Base-by-base conservation (phyloP, 2,329 filamentous ascomycete genomes). In the Curvularia spicifera region DNA sequence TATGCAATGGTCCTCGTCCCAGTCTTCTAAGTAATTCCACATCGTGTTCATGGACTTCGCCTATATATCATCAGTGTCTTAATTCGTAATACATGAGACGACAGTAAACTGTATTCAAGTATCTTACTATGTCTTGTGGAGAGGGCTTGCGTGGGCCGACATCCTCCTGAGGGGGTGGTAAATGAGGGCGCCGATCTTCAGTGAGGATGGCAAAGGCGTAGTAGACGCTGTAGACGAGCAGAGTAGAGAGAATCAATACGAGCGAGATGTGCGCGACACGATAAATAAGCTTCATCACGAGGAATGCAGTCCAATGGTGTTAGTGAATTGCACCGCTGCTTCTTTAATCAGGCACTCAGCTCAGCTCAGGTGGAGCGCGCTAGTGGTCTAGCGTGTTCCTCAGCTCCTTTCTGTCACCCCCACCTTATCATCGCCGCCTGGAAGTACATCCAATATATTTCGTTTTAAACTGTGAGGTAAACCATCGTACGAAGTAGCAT, bases 1-100 rank as follows among this genome's bases (percentile, higher is more conserved):
- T 22, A 52, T 57, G 56, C 63, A 65, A 43, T 63, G 63, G 2
- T 58, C 56, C 28, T 58, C 56, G 22, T 65, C 63, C 46, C 55
- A 57, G 15, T 65, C 63, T 3, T 65, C 63, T 45, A 62, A 56
- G 28, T 46, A 54, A 39, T 63, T 58, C 63, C 63, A 65, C 6
- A 59, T 26, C 2, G 63, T 65, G 37, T 65, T 63, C 63, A 65
- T 65, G 2, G 60, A 63, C 18, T 39, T 53, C 24, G 63, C 63
- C 63, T 63, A n/a, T 4, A 12, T 5, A 8, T 9, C 12, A n/a
- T 62, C 4, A 62, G 33, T 18, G 26, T n/a, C 2, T 3, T 9
- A 7, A 4, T 15, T n/a, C 12, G 4, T 35, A 5, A 35, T 35
- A 12, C 5, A 40, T 10, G 5, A 8, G 5, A 35, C 10, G 29